A percentile compares a stretch with the other conserved stretches of the same genome.
Evolutionary conservation across 2,329 filamentous ascomycete genomes (phyloP).

Genomic region (Podosphaera leucotricha): DNA sequence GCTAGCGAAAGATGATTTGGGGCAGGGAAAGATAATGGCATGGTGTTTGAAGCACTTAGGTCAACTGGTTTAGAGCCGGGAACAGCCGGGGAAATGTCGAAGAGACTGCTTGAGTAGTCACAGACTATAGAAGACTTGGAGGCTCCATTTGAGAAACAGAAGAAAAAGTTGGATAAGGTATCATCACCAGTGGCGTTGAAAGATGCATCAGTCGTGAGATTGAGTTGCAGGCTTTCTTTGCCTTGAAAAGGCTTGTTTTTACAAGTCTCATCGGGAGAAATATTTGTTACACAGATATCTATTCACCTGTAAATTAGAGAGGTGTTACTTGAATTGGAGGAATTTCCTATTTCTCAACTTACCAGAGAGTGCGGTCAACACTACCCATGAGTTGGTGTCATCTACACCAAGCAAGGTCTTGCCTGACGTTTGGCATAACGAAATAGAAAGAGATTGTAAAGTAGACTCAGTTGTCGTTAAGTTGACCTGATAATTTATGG

Average conservation of each 20-base stretch:
- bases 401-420: neutral
- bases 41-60: neutral
- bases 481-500: neutral
- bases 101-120: constrained; percentile 1
- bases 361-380: neutral
- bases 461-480: neutral
- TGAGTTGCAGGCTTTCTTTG: neutral
- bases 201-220: neutral
- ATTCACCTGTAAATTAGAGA: neutral
- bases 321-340: too few relatives aligned
- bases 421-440: neutral
- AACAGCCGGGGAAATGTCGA: neutral
- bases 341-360: neutral
- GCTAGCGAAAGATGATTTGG: neutral
- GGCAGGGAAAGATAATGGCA: neutral
- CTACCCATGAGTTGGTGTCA: constrained; percentile 1
- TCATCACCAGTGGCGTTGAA: neutral
- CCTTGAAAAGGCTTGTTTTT: constrained; percentile 1
- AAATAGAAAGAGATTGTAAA: neutral
- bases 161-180: neutral
- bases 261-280: neutral
- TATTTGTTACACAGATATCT: neutral
- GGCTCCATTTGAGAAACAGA: neutral
- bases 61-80: neutral
- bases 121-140: neutral